These are phyloP conservation scores for Termitomyces bulborhizus DNA, from an alignment of 768 basidiomycete genomes.

Conservation along the genomic window DNA sequence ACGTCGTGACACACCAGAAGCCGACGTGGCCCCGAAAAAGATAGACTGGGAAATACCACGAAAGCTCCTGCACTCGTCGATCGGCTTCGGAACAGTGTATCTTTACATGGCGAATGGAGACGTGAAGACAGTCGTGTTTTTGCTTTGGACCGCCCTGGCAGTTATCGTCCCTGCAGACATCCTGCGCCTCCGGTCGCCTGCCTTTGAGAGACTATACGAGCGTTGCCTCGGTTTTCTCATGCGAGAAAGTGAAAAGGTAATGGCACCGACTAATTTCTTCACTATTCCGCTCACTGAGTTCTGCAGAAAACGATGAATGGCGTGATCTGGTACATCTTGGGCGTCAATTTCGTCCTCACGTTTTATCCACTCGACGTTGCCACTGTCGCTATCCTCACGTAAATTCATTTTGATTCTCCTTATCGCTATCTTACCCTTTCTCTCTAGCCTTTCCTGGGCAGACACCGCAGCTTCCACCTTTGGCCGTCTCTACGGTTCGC, in stretches of 20 bases:
- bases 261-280: conserved; percentile 8
- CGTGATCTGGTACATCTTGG: conserved; percentile 87
- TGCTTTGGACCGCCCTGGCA: conserved; percentile 60
- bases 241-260: conserved; percentile 82
- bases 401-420: conserved; percentile 22
- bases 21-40: conserved; percentile 16
- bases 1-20: conserved; percentile 3
- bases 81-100: conserved; percentile 48
- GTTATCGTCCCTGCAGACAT: conserved; percentile 71
- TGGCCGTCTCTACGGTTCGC: conserved; percentile 77
- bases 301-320: conserved; percentile 69
- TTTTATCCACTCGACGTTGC: conserved; percentile 84
- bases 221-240: conserved; percentile 72
- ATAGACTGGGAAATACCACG: conserved; percentile 90
- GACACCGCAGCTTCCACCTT: conserved; percentile 92
- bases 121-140: conserved; percentile 53
- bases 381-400: conserved; percentile 87
- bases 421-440: background rate
- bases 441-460: conserved; percentile 82
- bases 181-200: conserved; percentile 58
- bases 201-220: conserved; percentile 70
- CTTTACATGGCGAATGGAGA: conserved; percentile 48
- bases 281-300: background rate
- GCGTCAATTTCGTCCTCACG: conserved; percentile 70
- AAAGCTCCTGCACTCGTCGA: conserved; percentile 82